These are phyloP conservation scores for Paraphoma chrysanthemicola DNA, from an alignment of 2,329 filamentous ascomycete species.

Conservation along the genomic window DNA sequence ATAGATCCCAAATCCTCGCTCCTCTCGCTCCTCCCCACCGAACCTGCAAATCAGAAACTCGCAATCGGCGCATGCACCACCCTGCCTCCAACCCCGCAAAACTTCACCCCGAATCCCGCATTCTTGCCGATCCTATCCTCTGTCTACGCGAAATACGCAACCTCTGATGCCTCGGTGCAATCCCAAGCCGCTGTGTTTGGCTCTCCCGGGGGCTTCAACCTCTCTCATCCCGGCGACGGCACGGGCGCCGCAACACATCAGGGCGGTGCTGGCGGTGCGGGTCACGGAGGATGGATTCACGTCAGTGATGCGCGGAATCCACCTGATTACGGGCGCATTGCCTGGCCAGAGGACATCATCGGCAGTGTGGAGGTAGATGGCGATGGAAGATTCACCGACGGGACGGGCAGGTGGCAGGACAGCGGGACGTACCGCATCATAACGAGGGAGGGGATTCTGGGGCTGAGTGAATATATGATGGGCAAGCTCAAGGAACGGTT, in stretches of 20 bases:
- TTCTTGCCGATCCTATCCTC: conserved; percentile 65
- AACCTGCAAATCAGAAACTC: conserved; percentile 60
- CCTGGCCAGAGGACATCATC: conserved; percentile 72
- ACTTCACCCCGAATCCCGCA: conserved; percentile 62
- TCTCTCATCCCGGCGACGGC: conserved; percentile 57
- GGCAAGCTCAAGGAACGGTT: conserved; percentile 29
- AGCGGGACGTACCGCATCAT: conserved; percentile 68
- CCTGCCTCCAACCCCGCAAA: conserved; percentile 63
- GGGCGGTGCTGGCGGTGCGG: conserved; percentile 64
- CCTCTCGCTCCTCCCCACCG: conserved; percentile 63
- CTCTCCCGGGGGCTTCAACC: conserved; percentile 62
- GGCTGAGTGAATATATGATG: conserved; percentile 30
- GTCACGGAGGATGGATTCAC: conserved; percentile 68
- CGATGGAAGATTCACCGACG: conserved; percentile 63
- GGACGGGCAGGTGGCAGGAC: conserved; percentile 64
- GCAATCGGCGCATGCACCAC: conserved; percentile 62
- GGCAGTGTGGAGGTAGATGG: conserved; percentile 69
- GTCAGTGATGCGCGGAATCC: conserved; percentile 66
- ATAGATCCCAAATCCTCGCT: conserved; percentile 50
- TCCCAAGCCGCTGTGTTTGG: conserved; percentile 67
- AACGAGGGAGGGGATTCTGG: conserved; percentile 64
- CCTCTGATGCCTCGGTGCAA: conserved; percentile 62
- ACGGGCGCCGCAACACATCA: conserved; percentile 65
- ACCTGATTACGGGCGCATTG: conserved; percentile 69
- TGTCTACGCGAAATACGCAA: conserved; percentile 61